These are phyloP conservation scores for Ambrosia hybrid DNA, from an alignment of 140 eudicot species.

Conservation along the genomic window DNA sequence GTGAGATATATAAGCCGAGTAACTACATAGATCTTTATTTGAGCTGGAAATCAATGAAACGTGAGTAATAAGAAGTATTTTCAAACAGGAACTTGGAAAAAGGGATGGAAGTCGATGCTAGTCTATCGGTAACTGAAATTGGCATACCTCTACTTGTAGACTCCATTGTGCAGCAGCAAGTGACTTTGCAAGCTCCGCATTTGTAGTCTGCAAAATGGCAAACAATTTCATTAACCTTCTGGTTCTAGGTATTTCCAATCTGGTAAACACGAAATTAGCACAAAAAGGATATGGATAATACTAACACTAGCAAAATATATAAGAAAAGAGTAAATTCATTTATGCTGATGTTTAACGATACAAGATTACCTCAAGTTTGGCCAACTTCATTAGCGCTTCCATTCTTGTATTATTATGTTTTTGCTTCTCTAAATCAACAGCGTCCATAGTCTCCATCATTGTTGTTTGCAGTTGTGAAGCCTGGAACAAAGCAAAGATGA, in stretches of 20 bases:
- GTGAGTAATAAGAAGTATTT: not conserved
- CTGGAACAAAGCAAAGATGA: conserved; percentile 36
- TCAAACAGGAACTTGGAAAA: not conserved
- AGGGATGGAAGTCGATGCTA: not conserved
- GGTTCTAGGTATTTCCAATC: conserved; percentile 12
- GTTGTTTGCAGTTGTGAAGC: conserved; percentile 82
- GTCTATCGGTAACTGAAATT: not conserved
- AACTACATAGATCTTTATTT: not conserved
- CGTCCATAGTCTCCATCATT: conserved; percentile 94
- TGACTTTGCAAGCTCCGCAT: conserved; percentile 83
- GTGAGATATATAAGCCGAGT: no score
- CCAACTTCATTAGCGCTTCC: conserved; percentile 76
- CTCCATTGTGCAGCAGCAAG: conserved; percentile 78
- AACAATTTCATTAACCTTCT: conserved; percentile 9
- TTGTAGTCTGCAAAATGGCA: conserved; percentile 64
- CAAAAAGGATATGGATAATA: not conserved
- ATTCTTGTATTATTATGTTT: conserved; percentile 88
- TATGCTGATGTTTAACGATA: not conserved
- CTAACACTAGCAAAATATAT: conserved; percentile 5
- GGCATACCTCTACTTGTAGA: conserved; percentile 78
- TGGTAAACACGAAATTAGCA: conserved; percentile 3
- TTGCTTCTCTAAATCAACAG: conserved; percentile 89
- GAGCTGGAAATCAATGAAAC: conserved; percentile 7
- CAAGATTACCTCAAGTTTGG: conserved; percentile 73
- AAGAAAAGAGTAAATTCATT: not conserved